These are phyloP conservation scores for Candida sanyiensis DNA, from an alignment of 805 yeast genomes.

Conservation along the genomic window DNA sequence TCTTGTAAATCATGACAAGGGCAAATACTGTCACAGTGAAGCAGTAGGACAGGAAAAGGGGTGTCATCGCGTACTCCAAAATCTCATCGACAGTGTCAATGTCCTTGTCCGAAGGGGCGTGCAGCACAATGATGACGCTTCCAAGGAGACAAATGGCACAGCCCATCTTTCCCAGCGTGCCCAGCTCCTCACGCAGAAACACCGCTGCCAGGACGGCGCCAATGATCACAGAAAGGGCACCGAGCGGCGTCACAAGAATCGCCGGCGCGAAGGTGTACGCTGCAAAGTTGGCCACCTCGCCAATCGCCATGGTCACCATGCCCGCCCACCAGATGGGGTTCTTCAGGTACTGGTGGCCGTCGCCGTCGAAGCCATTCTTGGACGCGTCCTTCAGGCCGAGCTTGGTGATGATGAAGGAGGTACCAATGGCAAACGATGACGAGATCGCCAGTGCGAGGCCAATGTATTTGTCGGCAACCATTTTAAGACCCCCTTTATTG, in stretches of 20 bases:
- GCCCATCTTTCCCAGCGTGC: slow-evolving; percentile 84
- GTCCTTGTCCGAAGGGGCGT: slow-evolving; percentile 93
- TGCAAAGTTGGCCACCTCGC: slow-evolving; percentile 88
- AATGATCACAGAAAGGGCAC: slow-evolving; percentile 83
- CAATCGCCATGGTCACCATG: slow-evolving; percentile 82
- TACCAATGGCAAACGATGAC: slow-evolving; percentile 84
- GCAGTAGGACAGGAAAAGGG: slow-evolving; percentile 67
- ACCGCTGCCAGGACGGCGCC: slow-evolving; percentile 88
- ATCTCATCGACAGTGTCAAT: slow-evolving; percentile 86
- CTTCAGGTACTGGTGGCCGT: slow-evolving; percentile 70
- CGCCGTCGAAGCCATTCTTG: slow-evolving; percentile 57
- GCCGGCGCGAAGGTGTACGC: slow-evolving; percentile 96
- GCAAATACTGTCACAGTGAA: slow-evolving; percentile 60
- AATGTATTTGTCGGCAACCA: slow-evolving; percentile 74
- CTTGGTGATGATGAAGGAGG: slow-evolving; percentile 84
- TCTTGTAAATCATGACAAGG: slow-evolving; percentile 70
- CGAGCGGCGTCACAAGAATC: slow-evolving; percentile 84
- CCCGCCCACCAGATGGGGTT: slow-evolving; percentile 96
- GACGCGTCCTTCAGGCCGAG: slow-evolving; percentile 75
- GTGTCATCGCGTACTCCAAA: slow-evolving; percentile 69
- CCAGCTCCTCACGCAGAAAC: slow-evolving; percentile 80
- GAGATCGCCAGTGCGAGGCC: slow-evolving; percentile 85
- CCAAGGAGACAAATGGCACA: slow-evolving; percentile 89
- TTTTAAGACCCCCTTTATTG: no score
- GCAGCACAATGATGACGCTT: slow-evolving; percentile 79